phyloP scores from a whole-genome alignment of 2,329 filamentous ascomycete genomes.

The Calonectria montana region DNA sequence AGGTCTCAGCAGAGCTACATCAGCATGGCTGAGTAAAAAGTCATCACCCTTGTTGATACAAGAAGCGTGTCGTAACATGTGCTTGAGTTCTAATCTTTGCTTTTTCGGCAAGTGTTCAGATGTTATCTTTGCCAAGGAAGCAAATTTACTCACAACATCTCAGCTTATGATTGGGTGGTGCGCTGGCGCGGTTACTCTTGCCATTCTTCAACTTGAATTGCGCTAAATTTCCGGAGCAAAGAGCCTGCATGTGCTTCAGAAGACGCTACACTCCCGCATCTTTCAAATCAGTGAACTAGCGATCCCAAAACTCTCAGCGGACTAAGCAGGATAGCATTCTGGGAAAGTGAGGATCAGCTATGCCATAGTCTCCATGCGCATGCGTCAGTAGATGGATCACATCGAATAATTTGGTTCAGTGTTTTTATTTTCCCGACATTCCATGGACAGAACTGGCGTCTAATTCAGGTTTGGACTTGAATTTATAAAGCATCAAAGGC shows the following conservation, averaged over 20 bases:
- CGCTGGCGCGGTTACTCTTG: background rate
- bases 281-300: background rate
- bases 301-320: background rate
- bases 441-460: background rate
- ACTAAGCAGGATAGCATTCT: background rate
- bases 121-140: background rate
- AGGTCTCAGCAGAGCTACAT: slow-evolving; percentile 4
- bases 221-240: background rate
- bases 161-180: background rate
- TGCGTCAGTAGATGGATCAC: background rate
- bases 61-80: background rate
- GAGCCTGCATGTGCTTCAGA: background rate
- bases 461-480: background rate
- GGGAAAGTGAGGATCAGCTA: background rate
- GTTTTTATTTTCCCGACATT: background rate
- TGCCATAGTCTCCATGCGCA: background rate
- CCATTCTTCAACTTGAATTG: background rate
- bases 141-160: background rate
- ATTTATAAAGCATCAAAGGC: background rate
- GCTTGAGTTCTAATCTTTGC: background rate
- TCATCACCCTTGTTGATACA: background rate
- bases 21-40: background rate
- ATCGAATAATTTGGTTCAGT: background rate
- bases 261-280: background rate
- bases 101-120: background rate